A percentile compares a stretch with the other conserved stretches of the same genome.
These are phyloP conservation scores for Melastoma candidum DNA, from an alignment of 441 rosid species.

Conservation along the genomic window DNA sequence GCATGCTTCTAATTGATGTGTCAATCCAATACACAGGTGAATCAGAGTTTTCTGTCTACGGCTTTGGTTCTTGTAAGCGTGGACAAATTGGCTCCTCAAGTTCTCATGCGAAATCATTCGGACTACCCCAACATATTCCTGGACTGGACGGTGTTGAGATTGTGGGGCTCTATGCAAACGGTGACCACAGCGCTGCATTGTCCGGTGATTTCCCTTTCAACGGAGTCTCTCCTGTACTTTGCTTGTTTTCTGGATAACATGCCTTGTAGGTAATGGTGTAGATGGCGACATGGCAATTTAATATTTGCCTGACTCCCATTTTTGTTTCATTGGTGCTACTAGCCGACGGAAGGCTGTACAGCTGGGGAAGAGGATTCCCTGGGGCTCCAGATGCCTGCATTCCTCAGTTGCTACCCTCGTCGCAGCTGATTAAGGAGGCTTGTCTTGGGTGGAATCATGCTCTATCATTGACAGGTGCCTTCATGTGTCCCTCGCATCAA, in stretches of 20 bases:
- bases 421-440: slow-evolving; percentile 21
- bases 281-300: not conserved
- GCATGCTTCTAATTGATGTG: too few relatives aligned
- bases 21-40: slow-evolving; percentile 11
- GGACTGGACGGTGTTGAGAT: slow-evolving; percentile 51
- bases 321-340: slow-evolving; percentile 5
- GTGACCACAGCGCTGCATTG: slow-evolving; percentile 74
- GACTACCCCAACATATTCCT: slow-evolving; percentile 38
- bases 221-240: not conserved
- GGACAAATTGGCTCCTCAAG: slow-evolving; percentile 64
- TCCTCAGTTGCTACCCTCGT: slow-evolving; percentile 36
- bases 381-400: slow-evolving; percentile 30
- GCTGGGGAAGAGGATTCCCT: slow-evolving; percentile 79
- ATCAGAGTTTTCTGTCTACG: slow-evolving; percentile 43
- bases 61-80: slow-evolving; percentile 79
- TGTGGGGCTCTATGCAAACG: slow-evolving; percentile 48
- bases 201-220: slow-evolving; percentile 33
- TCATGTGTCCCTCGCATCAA: not conserved
- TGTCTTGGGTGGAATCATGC: slow-evolving; percentile 87
- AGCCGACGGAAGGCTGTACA: slow-evolving; percentile 53
- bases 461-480: slow-evolving; percentile 43
- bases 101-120: slow-evolving; percentile 31
- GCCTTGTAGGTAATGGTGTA: not conserved
- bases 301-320: not conserved
- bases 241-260: not conserved